Percentiles rank a stretch among this genome's conserved stretches.
phyloP scores from a whole-genome alignment of 202 grass and related monocot genomes.

The Alloteropsis angusta region DNA sequence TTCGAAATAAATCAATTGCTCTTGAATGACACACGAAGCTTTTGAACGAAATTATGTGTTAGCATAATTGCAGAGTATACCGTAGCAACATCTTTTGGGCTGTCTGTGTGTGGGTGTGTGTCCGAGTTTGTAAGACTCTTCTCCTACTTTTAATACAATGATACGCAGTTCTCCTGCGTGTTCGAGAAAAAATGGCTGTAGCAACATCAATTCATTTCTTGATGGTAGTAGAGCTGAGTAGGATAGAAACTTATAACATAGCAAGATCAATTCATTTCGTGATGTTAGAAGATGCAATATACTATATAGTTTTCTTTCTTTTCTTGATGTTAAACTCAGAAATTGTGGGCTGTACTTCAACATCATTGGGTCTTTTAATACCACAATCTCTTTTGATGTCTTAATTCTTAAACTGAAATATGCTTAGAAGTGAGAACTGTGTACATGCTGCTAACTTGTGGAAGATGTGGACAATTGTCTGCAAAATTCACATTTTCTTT shows the following conservation, averaged over 20 bases:
- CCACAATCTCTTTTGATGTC: background rate
- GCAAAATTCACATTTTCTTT: background rate
- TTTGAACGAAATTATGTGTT: background rate
- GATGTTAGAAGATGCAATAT: background rate
- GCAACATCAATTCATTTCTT: background rate
- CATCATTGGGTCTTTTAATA: background rate
- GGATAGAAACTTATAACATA: background rate
- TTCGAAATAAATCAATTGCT: background rate
- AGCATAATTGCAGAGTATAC: background rate
- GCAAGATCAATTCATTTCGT: background rate
- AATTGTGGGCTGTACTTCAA: background rate
- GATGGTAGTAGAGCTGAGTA: background rate
- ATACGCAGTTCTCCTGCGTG: too few species aligned
- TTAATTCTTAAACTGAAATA: constrained; percentile 1
- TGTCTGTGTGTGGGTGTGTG: too few species aligned
- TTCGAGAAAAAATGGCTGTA: too few species aligned
- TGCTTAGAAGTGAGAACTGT: background rate
- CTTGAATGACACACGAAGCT: background rate
- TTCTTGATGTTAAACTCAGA: background rate
- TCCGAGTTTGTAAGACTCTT: too few species aligned
- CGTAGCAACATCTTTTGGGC: background rate
- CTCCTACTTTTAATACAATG: too few species aligned
- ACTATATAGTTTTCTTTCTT: background rate
- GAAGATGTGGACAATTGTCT: background rate
- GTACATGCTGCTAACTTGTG: background rate